These are phyloP conservation scores for Ilex asprella DNA, from an alignment of 257 asterid genomes.

Conservation along the genomic window DNA sequence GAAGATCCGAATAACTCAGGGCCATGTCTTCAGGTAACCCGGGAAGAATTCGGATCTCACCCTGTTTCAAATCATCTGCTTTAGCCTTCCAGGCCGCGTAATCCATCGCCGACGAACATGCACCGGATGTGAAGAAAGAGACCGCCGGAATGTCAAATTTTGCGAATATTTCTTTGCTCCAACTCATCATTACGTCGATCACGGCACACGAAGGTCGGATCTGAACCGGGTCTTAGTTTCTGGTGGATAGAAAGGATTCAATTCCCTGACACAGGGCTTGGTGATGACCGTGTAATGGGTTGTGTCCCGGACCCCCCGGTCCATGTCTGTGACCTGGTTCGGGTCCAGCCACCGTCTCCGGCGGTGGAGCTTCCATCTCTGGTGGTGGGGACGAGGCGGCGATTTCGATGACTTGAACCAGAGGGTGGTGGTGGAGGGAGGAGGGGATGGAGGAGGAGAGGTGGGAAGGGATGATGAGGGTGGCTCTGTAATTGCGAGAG, in stretches of 20 bases:
- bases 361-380: constrained; percentile 6
- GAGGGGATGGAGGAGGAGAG: constrained; percentile 53
- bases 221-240: constrained; percentile 22
- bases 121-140: constrained; percentile 58
- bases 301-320: constrained; percentile 9
- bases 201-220: constrained; percentile 44
- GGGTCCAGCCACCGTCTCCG: neutral
- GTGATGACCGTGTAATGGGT: constrained; percentile 14
- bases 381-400: constrained; percentile 20
- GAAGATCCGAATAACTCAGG: constrained; percentile 31
- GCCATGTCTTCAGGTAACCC: constrained; percentile 52
- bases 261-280: constrained; percentile 39
- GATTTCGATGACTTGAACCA: constrained; percentile 18
- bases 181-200: constrained; percentile 69
- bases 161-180: constrained; percentile 52
- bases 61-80: constrained; percentile 30
- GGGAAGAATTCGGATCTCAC: constrained; percentile 30
- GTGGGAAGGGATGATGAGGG: constrained; percentile 51
- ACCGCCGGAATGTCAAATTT: constrained; percentile 37
- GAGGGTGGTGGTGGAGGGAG: constrained; percentile 10
- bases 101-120: constrained; percentile 57
- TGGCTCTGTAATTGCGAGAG: constrained; percentile 30
- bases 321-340: neutral
- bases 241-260: constrained; percentile 29
- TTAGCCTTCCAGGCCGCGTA: constrained; percentile 51